phyloP scores from a whole-genome alignment of 345 rosid species.

The Microcos paniculata region DNA sequence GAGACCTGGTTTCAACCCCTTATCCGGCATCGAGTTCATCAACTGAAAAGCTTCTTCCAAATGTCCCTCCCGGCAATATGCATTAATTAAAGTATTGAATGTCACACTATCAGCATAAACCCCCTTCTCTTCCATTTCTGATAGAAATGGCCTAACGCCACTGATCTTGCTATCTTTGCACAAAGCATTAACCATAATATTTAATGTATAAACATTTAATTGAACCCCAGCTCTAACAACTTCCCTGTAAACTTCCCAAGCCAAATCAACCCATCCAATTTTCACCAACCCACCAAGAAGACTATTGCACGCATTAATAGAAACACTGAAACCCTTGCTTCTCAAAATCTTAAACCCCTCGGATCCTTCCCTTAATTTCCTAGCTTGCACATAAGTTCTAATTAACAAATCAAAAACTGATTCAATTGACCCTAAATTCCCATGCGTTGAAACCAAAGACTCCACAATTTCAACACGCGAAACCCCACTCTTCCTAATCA shows the following conservation, averaged over 20 bases:
- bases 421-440: constrained; percentile 32
- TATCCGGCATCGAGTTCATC: constrained; percentile 52
- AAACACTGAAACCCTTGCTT: constrained; percentile 41
- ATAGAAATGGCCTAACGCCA: constrained; percentile 40
- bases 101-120: constrained; percentile 66
- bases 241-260: constrained; percentile 47
- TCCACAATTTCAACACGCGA: constrained; percentile 53
- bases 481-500: constrained; percentile 78
- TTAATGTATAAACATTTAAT: constrained; percentile 44
- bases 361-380: constrained; percentile 67
- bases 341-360: constrained; percentile 37
- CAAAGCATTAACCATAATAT: constrained; percentile 86
- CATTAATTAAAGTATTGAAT: constrained; percentile 66
- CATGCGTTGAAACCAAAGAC: constrained; percentile 41
- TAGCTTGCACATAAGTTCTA: constrained; percentile 76
- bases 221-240: constrained; percentile 29
- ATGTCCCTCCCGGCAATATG: constrained; percentile 58
- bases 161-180: constrained; percentile 68
- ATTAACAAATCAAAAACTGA: constrained; percentile 69
- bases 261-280: constrained; percentile 47
- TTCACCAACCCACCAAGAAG: constrained; percentile 67
- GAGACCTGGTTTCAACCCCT: constrained; percentile 65
- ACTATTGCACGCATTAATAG: constrained; percentile 65
- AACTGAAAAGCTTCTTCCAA: constrained; percentile 61
- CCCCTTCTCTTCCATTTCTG: constrained; percentile 53